Evolutionary conservation across 2,329 filamentous ascomycete genomes (phyloP), one percentile per base, ranked within the genome.

Genomic region (Colletotrichum salicis): DNA sequence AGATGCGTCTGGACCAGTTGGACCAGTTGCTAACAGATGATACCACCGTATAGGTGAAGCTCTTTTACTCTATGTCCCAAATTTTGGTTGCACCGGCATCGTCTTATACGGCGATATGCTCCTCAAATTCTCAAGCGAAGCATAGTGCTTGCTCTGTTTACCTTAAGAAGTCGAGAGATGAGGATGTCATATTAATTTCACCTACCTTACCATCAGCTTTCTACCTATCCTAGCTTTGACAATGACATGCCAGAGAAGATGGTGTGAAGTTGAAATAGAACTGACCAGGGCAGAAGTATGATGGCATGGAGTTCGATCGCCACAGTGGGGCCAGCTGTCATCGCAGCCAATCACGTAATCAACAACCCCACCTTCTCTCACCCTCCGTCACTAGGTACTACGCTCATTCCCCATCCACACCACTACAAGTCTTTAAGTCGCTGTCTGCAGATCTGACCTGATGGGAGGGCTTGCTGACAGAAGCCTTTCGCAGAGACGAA

Each of bases 251-350:
- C 10, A 15, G 2, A 27, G 4, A 10, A 31, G 8, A 54, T 7
- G 22, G 41, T 15, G 45, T 61, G 66, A 56, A 60, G 66, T 72
- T 37, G 70, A 70, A 72, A 22, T 70, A 61, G 22, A 64, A 60
- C 61, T 69, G n/a, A 59, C 35, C 33, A 37, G 65, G 70, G 61
- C 56, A 57, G 35, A 27, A 57, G 33, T 35, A 51, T 29, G 35
- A 67, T 29, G 45, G 35, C 15, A n/a, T 37, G 35, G 52, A 35
- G 45, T 59, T 37, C 31, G 33, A 24, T 70, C 35, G 59, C 67
- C 35, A 62, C 57, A 41, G 67, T 67, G 61, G 67, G 61, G 31
- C 65, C 27, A 4, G n/a, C 7, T 27, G 24, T 29, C 7, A 29
- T 41, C n/a, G 13, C 13, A 29, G 22, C 45, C 45, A 64, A 69